Conservation (phyloP, 305 asterid genomes). For the Rubia occidens region DNA sequence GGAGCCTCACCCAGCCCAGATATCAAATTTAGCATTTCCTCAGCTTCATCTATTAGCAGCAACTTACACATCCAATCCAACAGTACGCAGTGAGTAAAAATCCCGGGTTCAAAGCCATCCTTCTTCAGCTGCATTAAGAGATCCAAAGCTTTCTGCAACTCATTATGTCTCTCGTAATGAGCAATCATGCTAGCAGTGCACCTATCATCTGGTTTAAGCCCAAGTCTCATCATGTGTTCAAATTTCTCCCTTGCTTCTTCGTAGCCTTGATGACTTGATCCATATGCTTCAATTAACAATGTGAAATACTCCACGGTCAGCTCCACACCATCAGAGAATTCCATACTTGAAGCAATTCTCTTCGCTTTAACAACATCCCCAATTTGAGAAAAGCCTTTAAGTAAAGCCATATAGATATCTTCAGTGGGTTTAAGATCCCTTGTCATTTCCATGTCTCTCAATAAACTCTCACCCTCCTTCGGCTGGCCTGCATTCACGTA, state of each 20-base stretch:
- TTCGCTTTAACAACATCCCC: conserved; percentile 36
- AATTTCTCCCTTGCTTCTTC: conserved; percentile 40
- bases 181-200: conserved; percentile 56
- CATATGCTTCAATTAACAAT: conserved; percentile 53
- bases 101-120: conserved; percentile 66
- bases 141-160: conserved; percentile 48
- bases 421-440: conserved; percentile 39
- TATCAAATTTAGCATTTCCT: conserved; percentile 63
- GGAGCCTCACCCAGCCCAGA: conserved; percentile 60
- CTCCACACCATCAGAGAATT: conserved; percentile 33
- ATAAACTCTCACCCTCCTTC: conserved; percentile 28
- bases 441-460: conserved; percentile 46
- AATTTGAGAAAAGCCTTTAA: conserved; percentile 35
- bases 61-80: conserved; percentile 68
- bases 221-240: conserved; percentile 41
- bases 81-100: conserved; percentile 54
- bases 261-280: conserved; percentile 19
- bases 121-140: conserved; percentile 60
- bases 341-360: conserved; percentile 36
- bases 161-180: conserved; percentile 45
- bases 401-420: conserved; percentile 60
- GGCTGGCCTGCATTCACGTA: conserved; percentile 52
- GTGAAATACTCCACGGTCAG: conserved; percentile 42
- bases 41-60: conserved; percentile 71
- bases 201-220: conserved; percentile 69